Evolutionary conservation across 208 protist species (phyloP).

Genomic region (Trypanosoma melophagium): DNA sequence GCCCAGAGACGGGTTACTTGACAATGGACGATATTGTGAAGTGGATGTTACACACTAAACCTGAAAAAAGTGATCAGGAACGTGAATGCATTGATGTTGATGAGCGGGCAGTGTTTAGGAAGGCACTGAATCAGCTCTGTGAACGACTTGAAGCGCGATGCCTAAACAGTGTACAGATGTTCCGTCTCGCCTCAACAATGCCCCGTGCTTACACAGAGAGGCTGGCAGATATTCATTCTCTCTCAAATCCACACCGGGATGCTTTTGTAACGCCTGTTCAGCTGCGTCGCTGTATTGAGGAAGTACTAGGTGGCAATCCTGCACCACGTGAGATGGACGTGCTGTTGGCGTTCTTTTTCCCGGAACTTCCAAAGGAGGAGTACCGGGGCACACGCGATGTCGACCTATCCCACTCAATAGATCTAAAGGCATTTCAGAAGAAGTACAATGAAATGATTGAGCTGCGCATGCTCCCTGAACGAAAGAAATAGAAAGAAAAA

Average conservation of each 20-base stretch:
- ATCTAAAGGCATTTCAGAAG: constrained; percentile 74
- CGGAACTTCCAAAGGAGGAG: constrained; percentile 53
- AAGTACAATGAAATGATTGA: constrained; percentile 71
- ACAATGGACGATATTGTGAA: constrained; percentile 75
- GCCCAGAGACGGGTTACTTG: constrained; percentile 53
- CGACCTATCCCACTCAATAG: constrained; percentile 43
- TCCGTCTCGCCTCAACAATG: constrained; percentile 86
- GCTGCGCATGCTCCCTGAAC: constrained; percentile 31
- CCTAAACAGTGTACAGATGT: constrained; percentile 82
- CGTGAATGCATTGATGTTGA: constrained; percentile 35
- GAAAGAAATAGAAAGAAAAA: constrained; percentile 5
- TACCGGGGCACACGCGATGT: constrained; percentile 62
- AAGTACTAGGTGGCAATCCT: constrained; percentile 65
- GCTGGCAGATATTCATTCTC: constrained; percentile 59
- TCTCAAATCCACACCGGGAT: constrained; percentile 79
- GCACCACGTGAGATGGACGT: constrained; percentile 66
- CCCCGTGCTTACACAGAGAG: constrained; percentile 69
- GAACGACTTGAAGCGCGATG: constrained; percentile 67
- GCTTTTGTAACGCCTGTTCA: constrained; percentile 83
- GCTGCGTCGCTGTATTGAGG: constrained; percentile 82
- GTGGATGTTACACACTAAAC: constrained; percentile 44
- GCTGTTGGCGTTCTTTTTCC: constrained; percentile 86
- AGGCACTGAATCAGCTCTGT: constrained; percentile 59
- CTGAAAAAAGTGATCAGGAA: neutral
- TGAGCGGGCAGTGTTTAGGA: constrained; percentile 38